Conservation (phyloP, 1,284 basidiomycete species). For the Anthracocystis walkeri region DNA sequence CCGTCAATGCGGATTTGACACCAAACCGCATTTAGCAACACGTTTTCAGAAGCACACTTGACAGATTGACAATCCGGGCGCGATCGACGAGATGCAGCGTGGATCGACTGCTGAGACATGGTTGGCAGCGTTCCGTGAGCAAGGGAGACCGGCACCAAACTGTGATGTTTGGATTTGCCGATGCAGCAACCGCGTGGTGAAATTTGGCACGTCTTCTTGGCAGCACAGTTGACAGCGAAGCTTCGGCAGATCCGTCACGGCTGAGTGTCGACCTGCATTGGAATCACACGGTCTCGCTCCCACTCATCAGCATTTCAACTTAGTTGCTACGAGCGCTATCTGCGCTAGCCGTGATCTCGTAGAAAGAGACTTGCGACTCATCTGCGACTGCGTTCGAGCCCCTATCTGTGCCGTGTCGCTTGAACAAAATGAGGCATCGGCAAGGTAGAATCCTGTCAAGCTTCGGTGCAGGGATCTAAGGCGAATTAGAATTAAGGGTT, state of each 20-base stretch:
- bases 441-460: too few species aligned
- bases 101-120: too few species aligned
- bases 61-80: background rate
- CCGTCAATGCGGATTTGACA: too few species aligned
- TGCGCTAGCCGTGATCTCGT: too few species aligned
- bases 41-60: background rate
- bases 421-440: too few species aligned
- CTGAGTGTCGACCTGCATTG: constrained; percentile 1
- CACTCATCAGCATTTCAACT: too few species aligned
- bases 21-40: too few species aligned
- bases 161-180: constrained; percentile 1
- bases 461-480: background rate
- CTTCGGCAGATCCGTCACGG: background rate
- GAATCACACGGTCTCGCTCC: background rate
- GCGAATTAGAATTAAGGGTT: constrained; percentile 10
- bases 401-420: too few species aligned
- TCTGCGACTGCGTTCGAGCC: too few species aligned
- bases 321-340: too few species aligned
- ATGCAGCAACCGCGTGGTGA: constrained; percentile 2
- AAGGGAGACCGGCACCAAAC: background rate
- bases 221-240: constrained; percentile 4
- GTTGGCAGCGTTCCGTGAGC: constrained; percentile 1
- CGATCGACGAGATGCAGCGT: constrained; percentile 8
- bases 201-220: constrained; percentile 1
- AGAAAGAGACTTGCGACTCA: too few species aligned